Evolutionary conservation across 2,329 filamentous ascomycete species (phyloP), one percentile per base, ranked within the genome.

Genomic region (Calonectria fujianensis): DNA sequence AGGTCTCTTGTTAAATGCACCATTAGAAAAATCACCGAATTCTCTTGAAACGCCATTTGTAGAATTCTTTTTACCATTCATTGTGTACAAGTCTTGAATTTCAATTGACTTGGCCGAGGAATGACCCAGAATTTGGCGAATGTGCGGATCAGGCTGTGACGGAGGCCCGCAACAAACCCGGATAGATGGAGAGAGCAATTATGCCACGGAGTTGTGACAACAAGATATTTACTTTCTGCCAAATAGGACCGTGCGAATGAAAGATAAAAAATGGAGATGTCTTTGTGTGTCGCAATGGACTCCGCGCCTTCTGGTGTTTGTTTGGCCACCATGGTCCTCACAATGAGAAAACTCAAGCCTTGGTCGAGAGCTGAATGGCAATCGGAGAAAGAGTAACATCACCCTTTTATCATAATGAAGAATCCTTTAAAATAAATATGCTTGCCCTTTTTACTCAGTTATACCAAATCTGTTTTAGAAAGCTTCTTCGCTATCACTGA

Each of bases 11-110:
- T 11, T 37, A 59, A 59, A 59, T 59, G 9, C 18, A 37, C 13
- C 31, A 59, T 59, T 9, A 24, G 31, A 59, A 59, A 35, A 59
- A 59, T 59, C 10, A 20, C 20, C 54, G 52, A n/a, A 32, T 57
- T 57, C 35, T 57, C 52, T 57, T 57, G 29, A 35, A 35, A 13
- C 52, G 16, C 52, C 29, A 20, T 18, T 35, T 57, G 18, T 16
- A 32, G 35, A 13, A n/a, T 57, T 37, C 20, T 14, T 14, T 24
- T 59, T 59, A 10, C 20, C 31, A 37, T 24, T 16, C 24, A 13
- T 13, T 5, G 7, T 24, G 54, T 11, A n/a, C 9, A n/a, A 37
- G 20, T 11, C 27, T 59, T 37, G 27, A 59, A 59, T 59, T 59
- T 59, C 54, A 59, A 59, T 59, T 9, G 31, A 37, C 10, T 13